Conservation (phyloP, 164 flowering plant species). For the Pachysandra terminalis region DNA sequence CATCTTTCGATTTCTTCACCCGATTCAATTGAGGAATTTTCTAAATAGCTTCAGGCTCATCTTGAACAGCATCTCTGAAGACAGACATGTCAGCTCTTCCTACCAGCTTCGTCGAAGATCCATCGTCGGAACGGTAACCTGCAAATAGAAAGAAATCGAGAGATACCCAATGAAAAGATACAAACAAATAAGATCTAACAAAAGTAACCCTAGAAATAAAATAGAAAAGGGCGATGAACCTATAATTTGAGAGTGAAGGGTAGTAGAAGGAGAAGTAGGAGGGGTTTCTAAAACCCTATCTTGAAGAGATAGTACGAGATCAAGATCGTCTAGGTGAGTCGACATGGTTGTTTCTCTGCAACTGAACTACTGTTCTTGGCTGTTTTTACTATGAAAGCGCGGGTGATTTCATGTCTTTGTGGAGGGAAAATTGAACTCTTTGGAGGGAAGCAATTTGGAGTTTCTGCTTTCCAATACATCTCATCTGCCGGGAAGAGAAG, state of each 20-base stretch:
- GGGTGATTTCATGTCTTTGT: neutral
- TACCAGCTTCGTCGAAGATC: slow-evolving; percentile 31
- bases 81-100: slow-evolving; percentile 63
- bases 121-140: slow-evolving; percentile 66
- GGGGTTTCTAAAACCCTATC: slow-evolving; percentile 89
- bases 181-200: neutral
- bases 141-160: slow-evolving; percentile 11
- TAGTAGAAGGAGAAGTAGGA: slow-evolving; percentile 68
- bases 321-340: slow-evolving; percentile 66
- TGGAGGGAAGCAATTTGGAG: slow-evolving; percentile 4
- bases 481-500: slow-evolving; percentile 3
- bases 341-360: slow-evolving; percentile 19
- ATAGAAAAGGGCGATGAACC: slow-evolving; percentile 23
- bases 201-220: neutral
- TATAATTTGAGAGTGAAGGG: slow-evolving; percentile 22
- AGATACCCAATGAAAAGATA: neutral
- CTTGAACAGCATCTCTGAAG: slow-evolving; percentile 56
- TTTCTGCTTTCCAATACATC: slow-evolving; percentile 5
- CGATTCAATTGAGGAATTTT: slow-evolving; percentile 25
- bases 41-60: slow-evolving; percentile 29
- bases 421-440: slow-evolving; percentile 28
- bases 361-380: neutral
- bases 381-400: no score
- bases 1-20: slow-evolving; percentile 30
- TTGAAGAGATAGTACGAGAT: slow-evolving; percentile 88